A percentile compares a stretch with the other conserved stretches of the same genome.
Evolutionary conservation across 192 early-diverging fungal genomes (phyloP).

Genomic region (Mortierella claussenii): DNA sequence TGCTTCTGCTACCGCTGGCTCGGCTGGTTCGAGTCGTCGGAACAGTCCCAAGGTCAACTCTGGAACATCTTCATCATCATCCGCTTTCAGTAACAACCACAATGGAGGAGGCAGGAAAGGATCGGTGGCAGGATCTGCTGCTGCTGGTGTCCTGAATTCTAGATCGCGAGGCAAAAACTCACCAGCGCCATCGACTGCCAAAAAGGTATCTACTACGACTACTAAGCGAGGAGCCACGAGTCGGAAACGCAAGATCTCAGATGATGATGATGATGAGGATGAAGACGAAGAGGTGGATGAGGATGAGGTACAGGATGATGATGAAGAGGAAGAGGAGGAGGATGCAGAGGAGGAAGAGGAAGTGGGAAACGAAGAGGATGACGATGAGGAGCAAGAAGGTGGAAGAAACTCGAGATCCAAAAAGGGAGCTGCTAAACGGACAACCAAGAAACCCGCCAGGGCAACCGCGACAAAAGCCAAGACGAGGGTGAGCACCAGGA

Average conservation of each 20-base stretch:
- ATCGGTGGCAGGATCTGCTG: background rate
- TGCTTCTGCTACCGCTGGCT: background rate
- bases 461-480: background rate
- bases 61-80: background rate
- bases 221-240: slow-evolving; percentile 1
- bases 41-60: slow-evolving; percentile 36
- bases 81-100: too few relatives aligned
- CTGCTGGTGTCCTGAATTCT: slow-evolving; percentile 19
- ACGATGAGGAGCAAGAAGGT: background rate
- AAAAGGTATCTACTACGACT: slow-evolving; percentile 11
- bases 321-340: slow-evolving; percentile 14
- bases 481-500: slow-evolving; percentile 7
- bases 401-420: background rate
- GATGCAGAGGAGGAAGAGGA: slow-evolving; percentile 12
- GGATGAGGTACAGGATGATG: slow-evolving; percentile 24
- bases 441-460: slow-evolving; percentile 14
- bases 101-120: background rate
- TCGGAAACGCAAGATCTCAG: slow-evolving; percentile 22
- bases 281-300: slow-evolving; percentile 44
- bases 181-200: background rate
- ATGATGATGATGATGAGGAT: slow-evolving; percentile 36
- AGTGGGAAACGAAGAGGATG: slow-evolving; percentile 3
- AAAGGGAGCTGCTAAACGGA: background rate
- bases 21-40: slow-evolving; percentile 25
- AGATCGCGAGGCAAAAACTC: slow-evolving; percentile 19